Percentiles rank a stretch among this genome's conserved stretches.
Evolutionary conservation across 2,329 filamentous ascomycete species (phyloP).

Genomic region (Hortaea sp.): DNA sequence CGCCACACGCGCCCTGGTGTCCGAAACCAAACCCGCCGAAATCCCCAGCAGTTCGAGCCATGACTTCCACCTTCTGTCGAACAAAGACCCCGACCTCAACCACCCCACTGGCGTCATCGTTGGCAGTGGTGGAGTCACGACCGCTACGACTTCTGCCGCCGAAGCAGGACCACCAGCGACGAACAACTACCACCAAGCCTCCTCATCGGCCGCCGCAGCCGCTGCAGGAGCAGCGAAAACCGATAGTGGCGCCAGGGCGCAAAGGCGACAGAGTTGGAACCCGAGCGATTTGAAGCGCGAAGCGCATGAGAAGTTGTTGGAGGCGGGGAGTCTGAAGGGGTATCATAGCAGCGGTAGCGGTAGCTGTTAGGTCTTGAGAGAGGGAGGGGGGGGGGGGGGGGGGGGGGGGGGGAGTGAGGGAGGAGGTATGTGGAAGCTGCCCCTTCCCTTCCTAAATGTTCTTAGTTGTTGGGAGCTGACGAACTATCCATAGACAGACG

Average conservation of each 20-base stretch:
- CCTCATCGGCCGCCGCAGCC: slow-evolving; percentile 10
- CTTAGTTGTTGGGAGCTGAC: too few species aligned
- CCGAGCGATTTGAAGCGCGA: slow-evolving; percentile 21
- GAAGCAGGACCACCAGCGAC: slow-evolving; percentile 5
- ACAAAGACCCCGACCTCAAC: slow-evolving; percentile 8
- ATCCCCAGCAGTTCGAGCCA: slow-evolving; percentile 9
- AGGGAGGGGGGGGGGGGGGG: slow-evolving; percentile 4
- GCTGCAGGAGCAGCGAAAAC: slow-evolving; percentile 1
- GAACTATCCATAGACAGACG: too few species aligned
- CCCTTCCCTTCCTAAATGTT: too few species aligned
- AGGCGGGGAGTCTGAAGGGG: neutral
- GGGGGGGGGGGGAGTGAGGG: too few species aligned
- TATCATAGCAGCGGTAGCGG: neutral
- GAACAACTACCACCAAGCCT: slow-evolving; percentile 21
- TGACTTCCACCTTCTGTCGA: slow-evolving; percentile 3
- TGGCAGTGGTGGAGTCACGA: slow-evolving; percentile 4
- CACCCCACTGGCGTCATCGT: slow-evolving; percentile 5
- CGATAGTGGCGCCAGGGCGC: neutral
- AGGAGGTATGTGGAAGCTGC: slow-evolving; percentile 5
- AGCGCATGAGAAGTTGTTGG: slow-evolving; percentile 19
- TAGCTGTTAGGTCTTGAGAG: too few species aligned
- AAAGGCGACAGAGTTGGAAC: slow-evolving; percentile 21
- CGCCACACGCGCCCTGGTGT: slow-evolving; percentile 12
- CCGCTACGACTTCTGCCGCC: slow-evolving; percentile 1
- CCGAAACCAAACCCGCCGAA: slow-evolving; percentile 9